phyloP scores from a whole-genome alignment of 2,329 filamentous ascomycete species.

The Sarocladiaceae sp. region DNA sequence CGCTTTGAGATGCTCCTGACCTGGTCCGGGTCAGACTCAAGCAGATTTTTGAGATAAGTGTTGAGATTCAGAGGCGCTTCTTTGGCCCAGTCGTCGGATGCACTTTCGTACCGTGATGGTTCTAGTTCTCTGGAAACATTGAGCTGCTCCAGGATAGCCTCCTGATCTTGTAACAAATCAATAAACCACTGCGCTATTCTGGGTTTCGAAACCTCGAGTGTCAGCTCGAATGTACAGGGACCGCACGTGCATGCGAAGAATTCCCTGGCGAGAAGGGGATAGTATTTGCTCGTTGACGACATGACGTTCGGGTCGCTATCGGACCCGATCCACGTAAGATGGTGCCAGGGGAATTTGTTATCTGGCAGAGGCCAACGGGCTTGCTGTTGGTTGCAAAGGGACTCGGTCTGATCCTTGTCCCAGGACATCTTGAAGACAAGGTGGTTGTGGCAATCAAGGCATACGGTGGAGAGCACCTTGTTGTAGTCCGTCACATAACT shows the following conservation, averaged over 20 bases:
- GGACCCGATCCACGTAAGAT: slow-evolving; percentile 29
- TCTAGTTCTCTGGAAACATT: slow-evolving; percentile 34
- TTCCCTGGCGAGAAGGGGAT: slow-evolving; percentile 30
- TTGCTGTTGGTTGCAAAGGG: slow-evolving; percentile 25
- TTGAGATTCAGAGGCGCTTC: slow-evolving; percentile 40
- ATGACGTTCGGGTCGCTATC: slow-evolving; percentile 19
- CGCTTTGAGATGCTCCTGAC: slow-evolving; percentile 44
- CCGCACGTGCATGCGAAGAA: slow-evolving; percentile 35
- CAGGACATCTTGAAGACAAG: slow-evolving; percentile 33
- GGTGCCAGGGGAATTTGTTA: slow-evolving; percentile 31
- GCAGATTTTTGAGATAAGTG: slow-evolving; percentile 45
- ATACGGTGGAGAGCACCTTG: slow-evolving; percentile 29
- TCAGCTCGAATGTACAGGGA: slow-evolving; percentile 35
- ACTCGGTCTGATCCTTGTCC: slow-evolving; percentile 19
- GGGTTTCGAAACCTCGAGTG: slow-evolving; percentile 42
- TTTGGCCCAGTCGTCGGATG: slow-evolving; percentile 32
- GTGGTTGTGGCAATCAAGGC: slow-evolving; percentile 34
- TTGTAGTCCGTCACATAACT: slow-evolving; percentile 21
- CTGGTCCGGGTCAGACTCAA: slow-evolving; percentile 29
- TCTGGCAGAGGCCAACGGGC: slow-evolving; percentile 29
- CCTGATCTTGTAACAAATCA: slow-evolving; percentile 36
- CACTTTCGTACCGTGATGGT: slow-evolving; percentile 39
- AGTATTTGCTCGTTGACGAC: slow-evolving; percentile 26
- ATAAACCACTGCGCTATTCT: slow-evolving; percentile 39
- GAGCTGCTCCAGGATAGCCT: slow-evolving; percentile 35